Percentiles rank a stretch among this genome's conserved stretches.
phyloP scores from a whole-genome alignment of 345 rosid genomes.

The Salix purpurea region DNA sequence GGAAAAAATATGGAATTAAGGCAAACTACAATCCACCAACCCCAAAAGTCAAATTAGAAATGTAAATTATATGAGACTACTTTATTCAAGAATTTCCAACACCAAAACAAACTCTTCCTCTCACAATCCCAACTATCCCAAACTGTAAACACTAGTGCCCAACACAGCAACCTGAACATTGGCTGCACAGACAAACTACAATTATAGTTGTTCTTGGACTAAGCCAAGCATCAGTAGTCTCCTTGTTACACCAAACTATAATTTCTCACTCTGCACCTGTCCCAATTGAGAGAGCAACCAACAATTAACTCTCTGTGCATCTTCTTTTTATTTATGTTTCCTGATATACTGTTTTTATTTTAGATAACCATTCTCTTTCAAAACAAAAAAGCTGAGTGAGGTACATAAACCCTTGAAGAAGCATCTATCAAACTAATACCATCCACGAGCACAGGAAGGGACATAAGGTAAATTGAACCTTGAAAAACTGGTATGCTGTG shows the following conservation, averaged over 20 bases:
- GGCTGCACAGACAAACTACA: no score
- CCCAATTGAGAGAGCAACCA: no score
- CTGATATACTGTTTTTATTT: no score
- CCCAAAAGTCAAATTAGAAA: neutral
- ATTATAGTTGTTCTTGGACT: neutral
- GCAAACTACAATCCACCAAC: neutral
- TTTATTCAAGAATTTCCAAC: neutral
- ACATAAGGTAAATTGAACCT: neutral
- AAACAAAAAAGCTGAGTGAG: no score
- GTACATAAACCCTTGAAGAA: no score
- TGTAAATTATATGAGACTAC: no score
- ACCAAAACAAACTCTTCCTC: neutral
- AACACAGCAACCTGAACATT: neutral
- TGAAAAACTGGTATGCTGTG: neutral
- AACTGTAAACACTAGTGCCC: neutral
- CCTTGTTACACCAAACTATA: neutral
- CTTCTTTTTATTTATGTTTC: no score
- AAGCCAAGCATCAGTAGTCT: neutral
- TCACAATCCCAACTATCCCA: neutral
- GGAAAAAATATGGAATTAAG: neutral
- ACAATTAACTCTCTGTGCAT: no score
- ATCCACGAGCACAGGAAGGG: no score
- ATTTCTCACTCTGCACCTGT: neutral
- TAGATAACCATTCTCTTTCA: no score
- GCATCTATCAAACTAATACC: no score